Percentiles rank a stretch among this genome's conserved stretches.
Conservation (phyloP, 2,329 filamentous ascomycete genomes). For the Botrytis tulipae region DNA sequence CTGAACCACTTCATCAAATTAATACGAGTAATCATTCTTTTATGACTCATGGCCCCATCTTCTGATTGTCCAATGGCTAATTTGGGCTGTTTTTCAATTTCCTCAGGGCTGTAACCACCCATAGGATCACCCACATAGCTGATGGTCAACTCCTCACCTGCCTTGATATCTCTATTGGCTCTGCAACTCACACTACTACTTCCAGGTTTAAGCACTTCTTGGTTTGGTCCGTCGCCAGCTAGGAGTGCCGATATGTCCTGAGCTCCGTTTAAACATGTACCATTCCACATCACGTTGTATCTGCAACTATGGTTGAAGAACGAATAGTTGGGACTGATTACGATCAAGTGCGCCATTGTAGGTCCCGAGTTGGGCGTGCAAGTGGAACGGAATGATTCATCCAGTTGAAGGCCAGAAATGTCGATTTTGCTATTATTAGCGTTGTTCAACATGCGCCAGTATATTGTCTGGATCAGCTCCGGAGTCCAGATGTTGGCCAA, state of each 20-base stretch:
- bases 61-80: neutral
- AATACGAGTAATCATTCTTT: conserved; percentile 21
- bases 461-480: conserved; percentile 35
- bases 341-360: conserved; percentile 16
- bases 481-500: conserved; percentile 24
- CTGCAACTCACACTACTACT: conserved; percentile 28
- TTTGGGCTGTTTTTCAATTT: neutral
- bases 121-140: conserved; percentile 33
- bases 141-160: conserved; percentile 36
- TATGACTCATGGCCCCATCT: conserved; percentile 11
- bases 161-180: conserved; percentile 29
- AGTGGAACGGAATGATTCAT: neutral
- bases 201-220: conserved; percentile 27
- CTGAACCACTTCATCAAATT: conserved; percentile 34
- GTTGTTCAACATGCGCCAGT: conserved; percentile 35
- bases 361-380: neutral
- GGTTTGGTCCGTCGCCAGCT: conserved; percentile 15
- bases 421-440: conserved; percentile 26
- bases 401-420: neutral
- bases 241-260: conserved; percentile 18
- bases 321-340: conserved; percentile 32
- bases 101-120: conserved; percentile 4
- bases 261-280: conserved; percentile 16
- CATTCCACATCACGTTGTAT: conserved; percentile 33
- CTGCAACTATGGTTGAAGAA: conserved; percentile 37